Evolutionary conservation across 1,284 basidiomycete genomes (phyloP).

Genomic region (Tylopilus sp.): DNA sequence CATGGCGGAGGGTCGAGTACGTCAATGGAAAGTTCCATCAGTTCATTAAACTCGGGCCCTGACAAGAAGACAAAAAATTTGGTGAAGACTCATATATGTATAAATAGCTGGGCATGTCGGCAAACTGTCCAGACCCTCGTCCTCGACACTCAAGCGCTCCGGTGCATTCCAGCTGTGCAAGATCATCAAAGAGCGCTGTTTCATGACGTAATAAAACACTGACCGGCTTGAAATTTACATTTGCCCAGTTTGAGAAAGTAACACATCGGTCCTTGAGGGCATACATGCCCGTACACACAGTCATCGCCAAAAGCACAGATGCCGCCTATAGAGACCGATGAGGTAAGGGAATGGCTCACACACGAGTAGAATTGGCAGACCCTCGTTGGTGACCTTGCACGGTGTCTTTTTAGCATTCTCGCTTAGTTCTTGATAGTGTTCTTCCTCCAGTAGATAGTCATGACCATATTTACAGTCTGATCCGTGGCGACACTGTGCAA

Average conservation of each 20-base stretch:
- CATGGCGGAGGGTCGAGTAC: constrained; percentile 25
- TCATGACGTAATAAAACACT: constrained; percentile 23
- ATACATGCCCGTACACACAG: constrained; percentile 60
- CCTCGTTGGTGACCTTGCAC: constrained; percentile 53
- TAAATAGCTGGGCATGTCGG: constrained; percentile 23
- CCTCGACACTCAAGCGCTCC: constrained; percentile 14
- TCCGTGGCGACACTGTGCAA: constrained; percentile 53
- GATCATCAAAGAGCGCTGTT: constrained; percentile 15
- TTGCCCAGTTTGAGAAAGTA: constrained; percentile 49
- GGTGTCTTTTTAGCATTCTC: constrained; percentile 56
- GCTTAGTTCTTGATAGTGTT: constrained; percentile 49
- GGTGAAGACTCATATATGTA: constrained; percentile 35
- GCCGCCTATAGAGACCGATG: constrained; percentile 39
- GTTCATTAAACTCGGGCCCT: constrained; percentile 28
- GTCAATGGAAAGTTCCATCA: constrained; percentile 37
- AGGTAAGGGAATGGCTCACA: background rate
- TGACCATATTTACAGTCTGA: constrained; percentile 55
- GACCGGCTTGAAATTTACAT: constrained; percentile 60
- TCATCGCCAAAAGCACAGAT: constrained; percentile 53
- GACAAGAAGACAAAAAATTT: constrained; percentile 23
- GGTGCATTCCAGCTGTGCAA: constrained; percentile 36
- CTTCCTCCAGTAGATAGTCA: constrained; percentile 50
- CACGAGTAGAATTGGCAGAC: constrained; percentile 26
- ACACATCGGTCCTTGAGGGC: constrained; percentile 47
- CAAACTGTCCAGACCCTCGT: background rate